Evolutionary conservation across 2,329 filamentous ascomycete genomes (phyloP), one percentile per base, ranked within the genome.

Genomic region (Talaromyces marneffei): DNA sequence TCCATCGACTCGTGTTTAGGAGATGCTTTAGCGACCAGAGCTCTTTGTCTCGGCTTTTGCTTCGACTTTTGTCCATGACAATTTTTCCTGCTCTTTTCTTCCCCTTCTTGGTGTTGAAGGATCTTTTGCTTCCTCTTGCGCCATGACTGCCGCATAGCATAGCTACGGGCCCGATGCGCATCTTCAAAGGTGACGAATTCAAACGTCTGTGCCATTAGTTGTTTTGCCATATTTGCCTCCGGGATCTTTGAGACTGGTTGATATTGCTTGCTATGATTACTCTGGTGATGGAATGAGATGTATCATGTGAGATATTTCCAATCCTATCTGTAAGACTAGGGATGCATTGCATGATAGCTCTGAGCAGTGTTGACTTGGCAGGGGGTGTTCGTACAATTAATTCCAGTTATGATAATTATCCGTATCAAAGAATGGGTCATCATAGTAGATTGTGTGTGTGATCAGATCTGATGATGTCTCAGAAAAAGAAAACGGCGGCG

Each of bases 81-180:
- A 5, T 23, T 18, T 9, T 42, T 25, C 8, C 10, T 27, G 3
- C 7, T n/a, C 9, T 46, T 39, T 16, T 46, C 39, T 27, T 60
- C 37, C 20, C 48, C n/a, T 40, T 48, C 50, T 56, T 55, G 25
- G 9, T 55, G 40, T 14, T 60, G 50, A 18, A 18, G 46, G 29
- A 52, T 46, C 44, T 61, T 55, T 35, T 61, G 54, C 44, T 61
- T 61, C 33, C 59, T 39, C 46, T 61, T 61, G 16, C 59, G 53
- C 59, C 59, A 61, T 2, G 59, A 57, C 44, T 61, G 53, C 16
- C 59, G 59, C 59, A 61, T 61, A 14, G 59, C 59, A 44, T 53
- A 57, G 54, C 59, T 61, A n/a, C 59, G 59, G 6, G 59, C 59
- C 23, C 59, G 59, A 29, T 57, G 54, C 25, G 40, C 59, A 57